phyloP scores from a whole-genome alignment of 495 filamentous ascomycete genomes.

The Penicillium flavigenum region DNA sequence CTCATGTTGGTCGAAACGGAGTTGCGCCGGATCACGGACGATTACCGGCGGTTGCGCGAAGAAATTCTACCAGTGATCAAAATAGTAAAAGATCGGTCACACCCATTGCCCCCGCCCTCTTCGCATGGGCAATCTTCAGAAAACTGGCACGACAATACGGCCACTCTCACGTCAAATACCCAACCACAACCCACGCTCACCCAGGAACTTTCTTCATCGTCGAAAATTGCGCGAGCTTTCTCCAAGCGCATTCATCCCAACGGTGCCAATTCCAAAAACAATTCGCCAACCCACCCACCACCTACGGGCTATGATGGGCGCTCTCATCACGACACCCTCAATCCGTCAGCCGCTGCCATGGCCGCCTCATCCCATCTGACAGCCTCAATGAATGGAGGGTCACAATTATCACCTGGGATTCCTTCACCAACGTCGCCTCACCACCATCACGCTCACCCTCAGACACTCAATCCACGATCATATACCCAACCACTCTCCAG shows the following conservation, averaged over 20 bases:
- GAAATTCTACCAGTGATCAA: conserved; percentile 88
- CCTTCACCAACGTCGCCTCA: conserved; percentile 83
- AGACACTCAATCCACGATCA: conserved; percentile 49
- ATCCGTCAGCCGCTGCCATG: conserved; percentile 65
- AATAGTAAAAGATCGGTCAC: conserved; percentile 84
- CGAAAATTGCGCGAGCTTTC: conserved; percentile 47
- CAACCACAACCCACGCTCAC: conserved; percentile 36
- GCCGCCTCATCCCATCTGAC: conserved; percentile 75
- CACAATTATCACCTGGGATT: conserved; percentile 67
- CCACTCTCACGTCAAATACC: conserved; percentile 43
- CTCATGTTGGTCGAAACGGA: conserved; percentile 79
- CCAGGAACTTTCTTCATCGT: conserved; percentile 25
- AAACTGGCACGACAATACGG: conserved; percentile 35
- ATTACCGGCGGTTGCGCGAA: conserved; percentile 80
- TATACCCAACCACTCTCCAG: conserved; percentile 42
- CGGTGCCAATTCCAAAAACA: conserved; percentile 69
- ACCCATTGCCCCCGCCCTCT: conserved; percentile 70
- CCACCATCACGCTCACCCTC: conserved; percentile 46
- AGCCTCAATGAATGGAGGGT: conserved; percentile 66
- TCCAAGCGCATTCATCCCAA: conserved; percentile 91
- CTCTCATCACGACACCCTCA: conserved; percentile 53
- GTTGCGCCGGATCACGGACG: conserved; percentile 74
- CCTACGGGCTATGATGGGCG: conserved; percentile 57
- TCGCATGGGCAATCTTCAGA: conserved; percentile 28
- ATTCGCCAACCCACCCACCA: conserved; percentile 73